These are phyloP conservation scores for Pseudogymnoascus destructans DNA, from an alignment of 2,329 filamentous ascomycete species.

Conservation along the genomic window DNA sequence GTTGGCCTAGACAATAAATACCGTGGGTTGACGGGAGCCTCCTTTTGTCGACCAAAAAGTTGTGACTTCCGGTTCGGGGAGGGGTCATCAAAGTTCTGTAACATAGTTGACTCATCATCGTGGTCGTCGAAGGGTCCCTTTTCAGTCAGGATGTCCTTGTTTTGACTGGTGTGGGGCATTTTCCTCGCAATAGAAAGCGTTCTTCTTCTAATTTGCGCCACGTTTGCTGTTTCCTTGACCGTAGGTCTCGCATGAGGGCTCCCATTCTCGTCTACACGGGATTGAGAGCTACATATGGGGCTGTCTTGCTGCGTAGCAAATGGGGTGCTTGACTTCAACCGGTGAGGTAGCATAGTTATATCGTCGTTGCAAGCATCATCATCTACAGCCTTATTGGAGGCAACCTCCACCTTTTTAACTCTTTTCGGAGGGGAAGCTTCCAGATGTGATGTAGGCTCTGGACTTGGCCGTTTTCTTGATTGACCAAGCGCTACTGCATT, in stretches of 20 bases:
- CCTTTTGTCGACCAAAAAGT: neutral
- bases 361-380: neutral
- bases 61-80: neutral
- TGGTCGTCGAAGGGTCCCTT: neutral
- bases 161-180: constrained; percentile 13
- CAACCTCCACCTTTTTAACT: neutral
- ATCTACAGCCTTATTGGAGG: neutral
- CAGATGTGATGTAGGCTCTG: neutral
- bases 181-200: constrained; percentile 14
- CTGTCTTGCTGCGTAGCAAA: constrained; percentile 13
- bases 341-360: neutral
- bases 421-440: neutral
- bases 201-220: neutral
- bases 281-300: constrained; percentile 7
- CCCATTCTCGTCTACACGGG: constrained; percentile 20
- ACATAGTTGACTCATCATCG: neutral
- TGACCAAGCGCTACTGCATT: neutral
- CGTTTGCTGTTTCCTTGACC: neutral
- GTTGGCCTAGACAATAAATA: neutral
- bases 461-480: constrained; percentile 15
- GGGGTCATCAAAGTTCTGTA: neutral
- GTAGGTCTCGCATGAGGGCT: constrained; percentile 17
- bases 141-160: neutral
- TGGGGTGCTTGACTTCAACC: constrained; percentile 12
- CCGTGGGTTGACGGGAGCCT: neutral